A percentile compares a stretch with the other conserved stretches of the same genome.
phyloP scores from a whole-genome alignment of 208 protist species.

The Trypanosoma boissoni region DNA sequence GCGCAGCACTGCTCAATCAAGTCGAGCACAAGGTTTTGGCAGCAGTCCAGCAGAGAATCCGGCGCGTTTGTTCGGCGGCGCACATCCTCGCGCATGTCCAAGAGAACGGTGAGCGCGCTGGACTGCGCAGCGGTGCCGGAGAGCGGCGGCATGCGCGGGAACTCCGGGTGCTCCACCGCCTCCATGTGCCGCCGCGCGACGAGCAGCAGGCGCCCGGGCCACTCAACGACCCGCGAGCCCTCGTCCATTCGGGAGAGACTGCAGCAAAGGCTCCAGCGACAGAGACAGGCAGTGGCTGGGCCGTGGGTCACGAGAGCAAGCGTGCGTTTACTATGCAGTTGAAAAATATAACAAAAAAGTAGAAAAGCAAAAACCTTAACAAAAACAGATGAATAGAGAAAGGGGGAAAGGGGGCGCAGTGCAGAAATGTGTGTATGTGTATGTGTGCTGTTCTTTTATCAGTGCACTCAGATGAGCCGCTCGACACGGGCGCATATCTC shows the following conservation, averaged over 20 bases:
- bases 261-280: neutral
- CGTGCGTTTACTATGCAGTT: too few species aligned
- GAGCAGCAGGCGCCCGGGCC: conserved; percentile 51
- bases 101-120: conserved; percentile 63
- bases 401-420: too few species aligned
- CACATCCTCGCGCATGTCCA: conserved; percentile 25
- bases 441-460: too few species aligned
- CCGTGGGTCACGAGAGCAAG: too few species aligned
- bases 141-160: conserved; percentile 47
- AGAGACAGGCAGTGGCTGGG: too few species aligned
- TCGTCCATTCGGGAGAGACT: neutral
- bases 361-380: too few species aligned
- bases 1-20: conserved; percentile 74
- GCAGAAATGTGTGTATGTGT: too few species aligned
- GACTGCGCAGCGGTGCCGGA: conserved; percentile 8
- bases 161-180: conserved; percentile 52
- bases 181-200: conserved; percentile 44
- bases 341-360: too few species aligned
- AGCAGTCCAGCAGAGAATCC: conserved; percentile 40
- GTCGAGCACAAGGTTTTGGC: conserved; percentile 51
- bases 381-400: too few species aligned
- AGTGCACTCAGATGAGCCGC: neutral
- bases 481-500: neutral
- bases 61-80: conserved; percentile 12
- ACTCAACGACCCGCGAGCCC: conserved; percentile 29